A percentile compares a stretch with the other conserved stretches of the same genome.
Conservation (phyloP, 257 asterid species). For the Solanum clarkiae region DNA sequence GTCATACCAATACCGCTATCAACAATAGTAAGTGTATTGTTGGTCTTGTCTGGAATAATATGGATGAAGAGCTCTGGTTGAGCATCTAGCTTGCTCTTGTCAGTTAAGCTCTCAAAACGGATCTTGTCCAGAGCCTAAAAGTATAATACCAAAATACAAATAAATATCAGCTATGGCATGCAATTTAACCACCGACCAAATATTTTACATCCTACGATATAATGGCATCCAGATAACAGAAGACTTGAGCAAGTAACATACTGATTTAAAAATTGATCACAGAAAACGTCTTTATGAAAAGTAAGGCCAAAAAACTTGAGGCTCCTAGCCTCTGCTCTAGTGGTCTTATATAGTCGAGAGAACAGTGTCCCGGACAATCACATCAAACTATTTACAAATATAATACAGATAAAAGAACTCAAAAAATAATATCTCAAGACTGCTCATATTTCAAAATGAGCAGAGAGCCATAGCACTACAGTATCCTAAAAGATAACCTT, state of each 20-base stretch:
- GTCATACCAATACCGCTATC: conserved; percentile 74
- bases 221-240: not conserved
- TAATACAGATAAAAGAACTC: not conserved
- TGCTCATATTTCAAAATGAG: not conserved
- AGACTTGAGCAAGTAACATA: not conserved
- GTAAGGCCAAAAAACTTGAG: no score
- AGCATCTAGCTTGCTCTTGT: conserved; percentile 54
- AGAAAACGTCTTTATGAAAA: no score
- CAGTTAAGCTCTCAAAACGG: conserved; percentile 49
- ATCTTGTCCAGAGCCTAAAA: conserved; percentile 51
- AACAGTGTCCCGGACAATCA: not conserved
- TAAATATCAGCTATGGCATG: not conserved
- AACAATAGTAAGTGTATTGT: conserved; percentile 34
- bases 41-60: conserved; percentile 50
- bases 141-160: not conserved
- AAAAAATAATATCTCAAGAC: not conserved
- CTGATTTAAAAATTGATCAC: not conserved
- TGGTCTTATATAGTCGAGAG: no score
- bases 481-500: no score
- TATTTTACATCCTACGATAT: not conserved
- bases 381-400: not conserved
- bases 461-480: not conserved
- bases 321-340: no score
- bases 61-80: conserved; percentile 56
- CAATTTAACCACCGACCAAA: not conserved